Evolutionary conservation across 2,329 filamentous ascomycete species (phyloP), one percentile per base, ranked within the genome.

Genomic region (Talaromyces sp.): DNA sequence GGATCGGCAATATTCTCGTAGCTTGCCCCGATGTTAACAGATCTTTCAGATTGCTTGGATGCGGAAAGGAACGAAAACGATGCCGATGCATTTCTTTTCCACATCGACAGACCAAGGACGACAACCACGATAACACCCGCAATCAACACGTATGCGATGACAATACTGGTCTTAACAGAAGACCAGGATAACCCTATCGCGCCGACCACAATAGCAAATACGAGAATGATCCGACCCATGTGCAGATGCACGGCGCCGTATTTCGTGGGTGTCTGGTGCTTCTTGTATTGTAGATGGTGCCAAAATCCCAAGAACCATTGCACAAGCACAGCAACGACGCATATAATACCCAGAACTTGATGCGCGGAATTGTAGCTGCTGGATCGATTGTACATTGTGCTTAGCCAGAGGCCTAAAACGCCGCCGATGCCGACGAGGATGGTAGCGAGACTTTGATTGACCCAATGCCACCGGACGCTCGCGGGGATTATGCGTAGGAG

Each of bases 341-440:
- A 61, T 39, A 78, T 48, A 43, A 80, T 71, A 22, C 78, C 78
- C 55, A 79, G 58, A 62, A 80, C 72, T 61, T 81, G 79, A 65
- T 81, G 79, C 3, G 73, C 65, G 8, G 77, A 72, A 60, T 63
- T 71, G 70, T 74, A 79, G 57, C 65, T 56, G 58, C 74, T 74
- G 40, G 75, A 77, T 70, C 78, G 63, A 40, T 36, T 63, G 55
- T 61, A 63, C 58, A 63, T 63, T 10, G 62, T 65, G 28, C 72
- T 74, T 9, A 76, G 71, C n/a, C 71, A 67, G 28, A 78, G 74
- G 2, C 76, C 78, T 3, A 78, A 64, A 0, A 65, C 69, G 31
- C 76, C 74, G 0, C 73, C 71, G 1, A 76, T 63, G 0, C 73
- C 41, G 2, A 77, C 67, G 6, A 75, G 68, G 0, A 71, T 63